Conservation (phyloP, 768 basidiomycete genomes). For the Auriscalpium vulgare region DNA sequence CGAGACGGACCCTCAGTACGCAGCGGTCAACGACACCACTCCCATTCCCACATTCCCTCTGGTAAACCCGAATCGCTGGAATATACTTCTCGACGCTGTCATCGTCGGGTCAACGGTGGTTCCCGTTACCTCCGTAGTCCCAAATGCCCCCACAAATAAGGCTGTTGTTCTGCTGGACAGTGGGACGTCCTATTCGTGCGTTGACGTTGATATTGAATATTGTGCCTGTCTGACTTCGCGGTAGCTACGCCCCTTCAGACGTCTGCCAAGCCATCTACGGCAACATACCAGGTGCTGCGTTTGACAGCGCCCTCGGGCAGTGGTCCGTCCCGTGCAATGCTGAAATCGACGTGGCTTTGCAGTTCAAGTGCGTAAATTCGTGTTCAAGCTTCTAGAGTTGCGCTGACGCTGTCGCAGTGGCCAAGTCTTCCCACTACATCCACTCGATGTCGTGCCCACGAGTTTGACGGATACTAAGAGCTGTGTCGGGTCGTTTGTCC, state of each 20-base stretch:
- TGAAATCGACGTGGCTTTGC: constrained; percentile 74
- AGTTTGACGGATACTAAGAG: constrained; percentile 34
- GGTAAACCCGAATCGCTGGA: constrained; percentile 61
- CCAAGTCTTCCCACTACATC: constrained; percentile 72
- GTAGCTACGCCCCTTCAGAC: constrained; percentile 60
- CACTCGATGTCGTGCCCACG: constrained; percentile 60
- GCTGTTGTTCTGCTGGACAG: constrained; percentile 75
- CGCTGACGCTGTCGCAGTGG: constrained; percentile 33
- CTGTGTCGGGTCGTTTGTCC: constrained; percentile 74
- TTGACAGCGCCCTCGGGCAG: constrained; percentile 40
- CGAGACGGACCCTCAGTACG: constrained; percentile 58
- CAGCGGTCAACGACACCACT: constrained; percentile 45
- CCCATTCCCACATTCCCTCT: constrained; percentile 71
- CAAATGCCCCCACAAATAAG: constrained; percentile 53
- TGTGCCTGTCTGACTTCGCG: neutral
- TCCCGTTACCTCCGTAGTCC: constrained; percentile 46
- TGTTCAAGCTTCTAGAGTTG: neutral
- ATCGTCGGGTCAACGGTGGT: constrained; percentile 47
- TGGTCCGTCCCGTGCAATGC: constrained; percentile 70
- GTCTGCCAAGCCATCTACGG: constrained; percentile 67
- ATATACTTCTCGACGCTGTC: constrained; percentile 65
- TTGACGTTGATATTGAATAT: constrained; percentile 6
- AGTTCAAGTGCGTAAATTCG: constrained; percentile 50
- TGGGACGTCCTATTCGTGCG: constrained; percentile 76
- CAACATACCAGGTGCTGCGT: constrained; percentile 53